Conservation (phyloP, 1,139 yeast genomes). For the Hyphopichia wangnamkhiaoensis region DNA sequence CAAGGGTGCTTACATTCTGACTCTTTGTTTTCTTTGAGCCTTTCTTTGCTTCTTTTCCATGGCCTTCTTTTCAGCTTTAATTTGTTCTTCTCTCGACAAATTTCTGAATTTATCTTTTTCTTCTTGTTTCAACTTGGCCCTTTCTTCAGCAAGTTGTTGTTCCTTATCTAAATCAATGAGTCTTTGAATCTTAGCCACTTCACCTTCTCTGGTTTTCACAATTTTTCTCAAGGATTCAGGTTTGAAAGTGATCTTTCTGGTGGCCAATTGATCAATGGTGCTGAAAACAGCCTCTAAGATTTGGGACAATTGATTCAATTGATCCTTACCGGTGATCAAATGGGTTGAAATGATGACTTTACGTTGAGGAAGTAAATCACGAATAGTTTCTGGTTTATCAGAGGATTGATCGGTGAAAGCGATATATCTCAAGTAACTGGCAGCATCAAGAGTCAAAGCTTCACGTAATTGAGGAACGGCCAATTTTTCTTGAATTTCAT, state of each 20-base stretch:
- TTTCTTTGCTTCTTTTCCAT: slow-evolving; percentile 44
- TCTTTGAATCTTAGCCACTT: slow-evolving; percentile 59
- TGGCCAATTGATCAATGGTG: slow-evolving; percentile 54
- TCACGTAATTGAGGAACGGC: slow-evolving; percentile 52
- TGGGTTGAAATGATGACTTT: slow-evolving; percentile 54
- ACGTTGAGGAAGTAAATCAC: slow-evolving; percentile 56
- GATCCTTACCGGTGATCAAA: slow-evolving; percentile 46
- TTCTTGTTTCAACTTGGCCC: slow-evolving; percentile 68
- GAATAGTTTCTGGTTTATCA: slow-evolving; percentile 60
- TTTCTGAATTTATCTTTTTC: slow-evolving; percentile 56
- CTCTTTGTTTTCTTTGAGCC: slow-evolving; percentile 42
- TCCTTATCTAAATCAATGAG: slow-evolving; percentile 59
- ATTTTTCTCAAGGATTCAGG: slow-evolving; percentile 78
- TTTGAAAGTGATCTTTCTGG: slow-evolving; percentile 47
- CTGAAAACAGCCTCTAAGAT: slow-evolving; percentile 54
- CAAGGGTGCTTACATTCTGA: slow-evolving; percentile 28
- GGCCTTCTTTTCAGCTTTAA: slow-evolving; percentile 71
- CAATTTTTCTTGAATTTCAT: slow-evolving; percentile 73
- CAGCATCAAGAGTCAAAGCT: slow-evolving; percentile 52
- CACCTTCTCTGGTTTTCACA: slow-evolving; percentile 72
- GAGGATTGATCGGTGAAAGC: slow-evolving; percentile 82
- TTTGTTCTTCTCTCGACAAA: slow-evolving; percentile 70
- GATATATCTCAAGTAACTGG: slow-evolving; percentile 58
- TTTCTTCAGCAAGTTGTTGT: slow-evolving; percentile 68
- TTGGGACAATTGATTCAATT: slow-evolving; percentile 47